These are phyloP conservation scores for Crithidia sp. DNA, from an alignment of 208 protist species.

Conservation along the genomic window DNA sequence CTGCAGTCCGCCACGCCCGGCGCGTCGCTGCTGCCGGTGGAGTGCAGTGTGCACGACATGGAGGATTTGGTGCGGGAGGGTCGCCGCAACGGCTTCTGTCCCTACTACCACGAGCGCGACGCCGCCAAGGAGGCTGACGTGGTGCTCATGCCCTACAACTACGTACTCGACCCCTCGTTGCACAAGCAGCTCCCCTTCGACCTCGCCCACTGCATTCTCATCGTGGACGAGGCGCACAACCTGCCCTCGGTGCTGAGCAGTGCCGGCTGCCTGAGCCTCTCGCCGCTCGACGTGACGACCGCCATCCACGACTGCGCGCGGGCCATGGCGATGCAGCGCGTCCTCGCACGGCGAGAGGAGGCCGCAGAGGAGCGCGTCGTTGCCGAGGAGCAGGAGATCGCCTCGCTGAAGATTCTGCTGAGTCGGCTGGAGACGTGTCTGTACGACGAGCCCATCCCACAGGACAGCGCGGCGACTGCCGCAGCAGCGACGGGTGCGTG, in stretches of 20 bases:
- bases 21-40: conserved; percentile 28
- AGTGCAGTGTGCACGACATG: conserved; percentile 87
- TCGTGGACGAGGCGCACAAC: conserved; percentile 98
- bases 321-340: conserved; percentile 64
- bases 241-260: conserved; percentile 79
- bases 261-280: conserved; percentile 64
- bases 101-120: conserved; percentile 95
- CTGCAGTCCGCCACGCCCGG: conserved; percentile 43
- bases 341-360: conserved; percentile 33
- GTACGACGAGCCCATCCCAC: conserved; percentile 36
- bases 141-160: conserved; percentile 99
- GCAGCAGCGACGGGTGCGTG: background rate
- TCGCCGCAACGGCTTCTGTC: conserved; percentile 86
- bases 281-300: conserved; percentile 71
- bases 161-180: conserved; percentile 93
- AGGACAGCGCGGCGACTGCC: background rate
- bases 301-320: conserved; percentile 83
- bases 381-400: conserved; percentile 69
- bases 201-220: conserved; percentile 83
- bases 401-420: conserved; percentile 81
- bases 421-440: conserved; percentile 58
- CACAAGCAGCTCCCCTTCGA: conserved; percentile 89
- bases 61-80: conserved; percentile 93
- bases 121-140: conserved; percentile 88
- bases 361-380: conserved; percentile 25